Conservation (phyloP, 306 rosid species). For the Glycine tomentella region DNA sequence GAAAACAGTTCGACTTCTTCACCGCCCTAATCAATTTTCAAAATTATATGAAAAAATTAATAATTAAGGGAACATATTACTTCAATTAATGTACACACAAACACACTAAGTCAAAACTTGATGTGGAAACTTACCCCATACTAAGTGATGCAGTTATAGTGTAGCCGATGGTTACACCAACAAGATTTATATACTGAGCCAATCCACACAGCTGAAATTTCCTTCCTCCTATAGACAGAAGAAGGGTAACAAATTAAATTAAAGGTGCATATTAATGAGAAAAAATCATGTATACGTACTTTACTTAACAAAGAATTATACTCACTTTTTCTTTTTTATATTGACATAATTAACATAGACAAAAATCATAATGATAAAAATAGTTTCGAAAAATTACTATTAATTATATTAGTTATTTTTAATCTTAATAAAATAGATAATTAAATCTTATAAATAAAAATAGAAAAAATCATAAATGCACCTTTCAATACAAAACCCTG, state of each 20-base stretch:
- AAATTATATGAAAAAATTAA: not conserved
- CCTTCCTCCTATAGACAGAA: slow-evolving; percentile 59
- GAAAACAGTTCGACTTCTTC: slow-evolving; percentile 77
- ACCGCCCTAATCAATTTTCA: slow-evolving; percentile 64
- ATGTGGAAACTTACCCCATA: slow-evolving; percentile 69
- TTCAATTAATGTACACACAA: not conserved
- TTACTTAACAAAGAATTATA: not conserved
- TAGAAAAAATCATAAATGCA: too few species aligned
- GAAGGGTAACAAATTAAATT: not conserved
- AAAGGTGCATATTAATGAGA: not conserved
- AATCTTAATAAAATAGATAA: too few species aligned
- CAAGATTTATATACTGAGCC: slow-evolving; percentile 78
- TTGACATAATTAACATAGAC: too few species aligned
- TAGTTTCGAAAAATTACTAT: too few species aligned
- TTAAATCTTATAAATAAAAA: too few species aligned
- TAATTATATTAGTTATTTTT: too few species aligned
- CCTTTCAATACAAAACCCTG: not conserved
- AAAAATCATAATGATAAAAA: too few species aligned
- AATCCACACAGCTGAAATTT: slow-evolving; percentile 75
- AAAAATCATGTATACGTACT: not conserved
- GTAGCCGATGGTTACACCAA: slow-evolving; percentile 82
- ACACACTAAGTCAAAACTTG: not conserved
- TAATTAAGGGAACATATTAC: not conserved
- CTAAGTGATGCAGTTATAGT: slow-evolving; percentile 87
- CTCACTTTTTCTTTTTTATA: too few species aligned